A percentile compares a stretch with the other conserved stretches of the same genome.
Conservation (phyloP, 257 asterid genomes). For the Paraleonurus japonicus region DNA sequence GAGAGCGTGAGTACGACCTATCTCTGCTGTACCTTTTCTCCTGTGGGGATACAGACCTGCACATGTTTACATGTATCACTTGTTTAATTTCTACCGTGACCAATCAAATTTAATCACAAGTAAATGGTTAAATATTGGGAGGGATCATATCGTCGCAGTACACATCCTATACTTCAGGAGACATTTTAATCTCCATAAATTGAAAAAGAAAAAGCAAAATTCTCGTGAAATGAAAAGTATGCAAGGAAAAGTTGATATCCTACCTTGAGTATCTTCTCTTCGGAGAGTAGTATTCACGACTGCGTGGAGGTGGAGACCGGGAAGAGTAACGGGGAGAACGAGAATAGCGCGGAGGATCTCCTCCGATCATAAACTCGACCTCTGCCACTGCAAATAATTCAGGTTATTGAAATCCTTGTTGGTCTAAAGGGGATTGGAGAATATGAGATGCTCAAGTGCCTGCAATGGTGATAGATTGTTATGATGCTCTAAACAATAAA, state of each 20-base stretch:
- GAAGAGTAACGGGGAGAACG: conserved; percentile 65
- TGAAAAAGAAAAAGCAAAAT: not conserved
- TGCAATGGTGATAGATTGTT: no score
- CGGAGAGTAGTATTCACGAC: conserved; percentile 72
- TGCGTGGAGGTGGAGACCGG: conserved; percentile 71
- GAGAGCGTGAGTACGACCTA: conserved; percentile 56
- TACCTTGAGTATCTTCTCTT: conserved; percentile 85
- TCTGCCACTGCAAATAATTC: conserved; percentile 23
- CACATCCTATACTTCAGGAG: no score
- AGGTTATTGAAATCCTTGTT: not conserved
- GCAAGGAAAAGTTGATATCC: not conserved
- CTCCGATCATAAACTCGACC: conserved; percentile 77
- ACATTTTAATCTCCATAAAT: no score
- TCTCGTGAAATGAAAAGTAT: not conserved
- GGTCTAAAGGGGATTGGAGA: not conserved
- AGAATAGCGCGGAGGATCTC: conserved; percentile 77
- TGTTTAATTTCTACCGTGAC: no score
- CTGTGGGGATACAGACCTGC: conserved; percentile 75
- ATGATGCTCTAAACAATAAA: no score
- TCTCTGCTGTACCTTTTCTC: conserved; percentile 66
- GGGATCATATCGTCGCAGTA: no score
- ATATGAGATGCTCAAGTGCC: no score
- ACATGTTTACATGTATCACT: not conserved
- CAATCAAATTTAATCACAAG: no score
- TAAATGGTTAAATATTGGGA: no score